Percentiles rank a stretch among this genome's conserved stretches.
Conservation (phyloP, 345 rosid species). For the Pugionium cornutum region DNA sequence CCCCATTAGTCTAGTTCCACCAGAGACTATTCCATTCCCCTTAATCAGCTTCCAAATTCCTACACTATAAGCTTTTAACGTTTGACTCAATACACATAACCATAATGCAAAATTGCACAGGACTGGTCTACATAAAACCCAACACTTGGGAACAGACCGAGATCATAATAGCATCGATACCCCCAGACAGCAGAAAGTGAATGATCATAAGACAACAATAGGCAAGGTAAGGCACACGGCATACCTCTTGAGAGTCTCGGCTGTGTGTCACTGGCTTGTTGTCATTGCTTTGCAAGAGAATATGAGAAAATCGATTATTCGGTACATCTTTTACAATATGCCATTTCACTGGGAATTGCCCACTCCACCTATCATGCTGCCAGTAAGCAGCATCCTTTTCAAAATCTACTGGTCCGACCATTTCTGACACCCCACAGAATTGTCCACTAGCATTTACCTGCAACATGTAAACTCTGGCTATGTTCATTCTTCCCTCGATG, state of each 20-base stretch:
- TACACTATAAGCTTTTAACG: not conserved
- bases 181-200: not conserved
- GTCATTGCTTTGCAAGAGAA: conserved; percentile 67
- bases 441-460: conserved; percentile 85
- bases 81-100: not conserved
- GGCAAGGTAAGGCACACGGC: conserved; percentile 14
- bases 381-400: conserved; percentile 67
- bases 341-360: conserved; percentile 80
- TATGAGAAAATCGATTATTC: conserved; percentile 62
- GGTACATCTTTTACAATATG: conserved; percentile 74
- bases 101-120: not conserved
- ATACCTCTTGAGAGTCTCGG: conserved; percentile 78
- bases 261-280: conserved; percentile 80
- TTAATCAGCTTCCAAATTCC: not conserved
- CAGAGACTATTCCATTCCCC: not conserved
- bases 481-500: not conserved
- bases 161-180: not conserved
- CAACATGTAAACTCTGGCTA: conserved; percentile 18
- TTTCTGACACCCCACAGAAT: conserved; percentile 76
- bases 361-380: conserved; percentile 82
- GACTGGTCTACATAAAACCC: conserved; percentile 5
- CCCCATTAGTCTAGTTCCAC: not conserved
- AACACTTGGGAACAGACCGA: not conserved
- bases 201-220: not conserved
- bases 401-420: conserved; percentile 72